Conservation (phyloP, 805 yeast genomes). For the Hanseniaspora thailandica region DNA sequence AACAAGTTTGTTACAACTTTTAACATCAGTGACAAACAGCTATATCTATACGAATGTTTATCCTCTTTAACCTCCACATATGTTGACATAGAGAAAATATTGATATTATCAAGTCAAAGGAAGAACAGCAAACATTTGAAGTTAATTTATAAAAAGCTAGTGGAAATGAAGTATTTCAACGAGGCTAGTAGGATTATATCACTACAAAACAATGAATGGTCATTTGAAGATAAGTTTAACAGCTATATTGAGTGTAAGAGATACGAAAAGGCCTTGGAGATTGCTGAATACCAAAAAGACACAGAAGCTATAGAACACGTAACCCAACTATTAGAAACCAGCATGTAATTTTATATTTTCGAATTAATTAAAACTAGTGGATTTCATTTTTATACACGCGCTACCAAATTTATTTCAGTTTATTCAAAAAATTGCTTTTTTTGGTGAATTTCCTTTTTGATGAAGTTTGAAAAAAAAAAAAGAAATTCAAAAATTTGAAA, state of each 20-base stretch:
- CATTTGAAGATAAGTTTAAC: constrained; percentile 37
- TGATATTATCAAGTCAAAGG: constrained; percentile 38
- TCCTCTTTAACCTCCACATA: constrained; percentile 37
- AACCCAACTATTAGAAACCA: neutral
- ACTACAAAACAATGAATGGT: constrained; percentile 36
- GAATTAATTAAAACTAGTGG: too few species aligned
- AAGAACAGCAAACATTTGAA: constrained; percentile 64
- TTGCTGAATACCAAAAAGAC: constrained; percentile 25
- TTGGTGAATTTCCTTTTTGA: neutral
- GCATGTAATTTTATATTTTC: neutral
- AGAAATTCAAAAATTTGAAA: neutral
- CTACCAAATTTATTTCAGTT: too few species aligned
- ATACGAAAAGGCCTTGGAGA: constrained; percentile 34
- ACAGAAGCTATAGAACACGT: constrained; percentile 9
- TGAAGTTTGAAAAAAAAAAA: neutral
- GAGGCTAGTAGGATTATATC: constrained; percentile 51
- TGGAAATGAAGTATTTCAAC: constrained; percentile 42
- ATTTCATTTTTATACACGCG: too few species aligned
- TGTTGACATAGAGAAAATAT: constrained; percentile 39
- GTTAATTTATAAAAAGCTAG: constrained; percentile 47
- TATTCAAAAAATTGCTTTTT: constrained; percentile 2
- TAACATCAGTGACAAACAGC: constrained; percentile 45
- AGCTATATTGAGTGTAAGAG: constrained; percentile 46
- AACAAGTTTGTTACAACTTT: constrained; percentile 40
- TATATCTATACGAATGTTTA: constrained; percentile 43